Base-by-base conservation (phyloP, 2,329 filamentous ascomycete genomes). In the Penicillium sp. region DNA sequence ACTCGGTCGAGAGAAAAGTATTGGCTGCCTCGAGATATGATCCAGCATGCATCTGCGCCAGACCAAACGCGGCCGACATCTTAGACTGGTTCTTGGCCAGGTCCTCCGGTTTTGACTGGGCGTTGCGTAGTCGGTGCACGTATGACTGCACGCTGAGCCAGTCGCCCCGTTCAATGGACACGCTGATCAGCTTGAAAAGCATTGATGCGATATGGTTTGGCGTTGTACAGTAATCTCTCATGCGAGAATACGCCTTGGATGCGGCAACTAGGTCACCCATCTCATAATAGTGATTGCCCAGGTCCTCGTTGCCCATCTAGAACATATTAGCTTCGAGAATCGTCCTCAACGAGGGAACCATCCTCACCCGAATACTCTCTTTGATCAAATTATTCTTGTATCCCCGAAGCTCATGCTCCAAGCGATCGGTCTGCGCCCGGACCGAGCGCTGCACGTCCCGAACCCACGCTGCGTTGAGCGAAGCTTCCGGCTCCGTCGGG, bases 331-430 rank as follows among this genome's bases (percentile, higher is more conserved):
- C 11, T 27, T 27, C 25, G 5, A 13, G 5, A 6, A n/a, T n/a
- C 21, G 7, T 23, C 21, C n/a, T 27, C 4, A 13, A 27, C 21
- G 11, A 7, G 11, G 25, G 25, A 4, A 27, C 10, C 25, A 6
- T 7, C 5, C 77, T 41, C 74, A 94, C 89, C 53, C 90, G 72
- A 57, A 97, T 95, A 70, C 89, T 96, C 70, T 98, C 93, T 63
- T 96, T 95, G 56, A 98, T 89, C 29, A 97, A 71, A 57, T 97
- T 98, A 62, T 96, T 95, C 69, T 93, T 95, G 67, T 97, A 97
- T 1, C 84, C 84, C 64, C 89, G 90, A 14, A 98, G 74, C 65
- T 97, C 88, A 11, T 78, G 72, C 60, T 96, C 88, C 39, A 97
- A 73, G n/a, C 85, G 79, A 39, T 80, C 74, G 1, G 83, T 83